Conservation (phyloP, 352 stramenopile species). For the Phytophthora sp. region DNA sequence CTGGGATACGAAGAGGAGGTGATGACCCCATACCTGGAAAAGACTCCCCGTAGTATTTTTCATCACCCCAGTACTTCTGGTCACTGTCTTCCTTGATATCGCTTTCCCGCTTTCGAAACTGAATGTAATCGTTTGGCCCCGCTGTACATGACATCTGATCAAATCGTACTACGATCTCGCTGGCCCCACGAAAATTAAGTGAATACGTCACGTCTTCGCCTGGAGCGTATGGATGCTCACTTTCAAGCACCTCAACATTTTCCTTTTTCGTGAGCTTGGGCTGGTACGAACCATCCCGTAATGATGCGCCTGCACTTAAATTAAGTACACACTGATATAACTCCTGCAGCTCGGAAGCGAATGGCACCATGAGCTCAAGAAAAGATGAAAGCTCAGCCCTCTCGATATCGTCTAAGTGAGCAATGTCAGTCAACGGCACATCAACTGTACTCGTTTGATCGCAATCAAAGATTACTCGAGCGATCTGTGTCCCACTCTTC, state of each 20-base stretch:
- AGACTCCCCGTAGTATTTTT: slow-evolving; percentile 73
- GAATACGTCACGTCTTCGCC: slow-evolving; percentile 69
- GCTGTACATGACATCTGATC: slow-evolving; percentile 77
- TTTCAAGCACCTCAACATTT: slow-evolving; percentile 80
- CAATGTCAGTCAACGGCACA: slow-evolving; percentile 59
- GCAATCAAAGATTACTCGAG: slow-evolving; percentile 73
- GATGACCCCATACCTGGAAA: slow-evolving; percentile 70
- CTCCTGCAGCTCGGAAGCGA: slow-evolving; percentile 28
- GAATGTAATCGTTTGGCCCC: slow-evolving; percentile 80
- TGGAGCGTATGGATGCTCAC: slow-evolving; percentile 71
- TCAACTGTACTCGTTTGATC: slow-evolving; percentile 58
- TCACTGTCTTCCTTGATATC: slow-evolving; percentile 16
- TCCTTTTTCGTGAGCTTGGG: slow-evolving; percentile 65
- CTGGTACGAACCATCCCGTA: slow-evolving; percentile 33
- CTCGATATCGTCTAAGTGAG: slow-evolving; percentile 47
- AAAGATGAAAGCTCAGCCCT: slow-evolving; percentile 53
- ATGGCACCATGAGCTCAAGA: slow-evolving; percentile 37
- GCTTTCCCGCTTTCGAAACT: slow-evolving; percentile 64
- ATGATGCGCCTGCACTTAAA: slow-evolving; percentile 9
- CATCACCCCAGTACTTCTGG: slow-evolving; percentile 64
- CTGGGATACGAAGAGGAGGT: slow-evolving; percentile 70
- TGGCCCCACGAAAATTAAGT: slow-evolving; percentile 67
- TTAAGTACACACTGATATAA: slow-evolving; percentile 37
- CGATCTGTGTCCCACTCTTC: slow-evolving; percentile 44
- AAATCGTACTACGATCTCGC: slow-evolving; percentile 83